phyloP scores from a whole-genome alignment of 371 early-diverging fungal genomes.

The Phascolomyces articulosus region DNA sequence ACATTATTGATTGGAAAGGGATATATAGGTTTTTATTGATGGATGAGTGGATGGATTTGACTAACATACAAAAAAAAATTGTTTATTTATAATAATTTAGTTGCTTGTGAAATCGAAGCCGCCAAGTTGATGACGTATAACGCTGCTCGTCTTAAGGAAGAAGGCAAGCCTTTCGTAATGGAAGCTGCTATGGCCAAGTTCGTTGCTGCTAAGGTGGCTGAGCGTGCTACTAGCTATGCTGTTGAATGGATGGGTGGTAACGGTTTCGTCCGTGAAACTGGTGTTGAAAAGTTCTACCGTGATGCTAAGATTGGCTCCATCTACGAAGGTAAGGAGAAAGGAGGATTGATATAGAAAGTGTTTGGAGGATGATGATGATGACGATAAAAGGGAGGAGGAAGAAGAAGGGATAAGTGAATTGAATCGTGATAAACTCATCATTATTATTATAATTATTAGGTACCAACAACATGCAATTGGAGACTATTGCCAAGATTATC shows the following conservation, averaged over 20 bases:
- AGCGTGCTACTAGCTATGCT: constrained; percentile 86
- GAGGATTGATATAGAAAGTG: not conserved
- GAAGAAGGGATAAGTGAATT: constrained; percentile 39
- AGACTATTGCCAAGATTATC: constrained; percentile 94
- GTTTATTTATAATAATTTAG: constrained; percentile 14
- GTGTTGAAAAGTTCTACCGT: constrained; percentile 95
- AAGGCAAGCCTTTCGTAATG: constrained; percentile 86
- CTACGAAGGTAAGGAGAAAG: constrained; percentile 62
- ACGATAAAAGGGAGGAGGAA: too few relatives aligned
- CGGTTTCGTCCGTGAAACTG: constrained; percentile 85
- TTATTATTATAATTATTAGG: constrained; percentile 51
- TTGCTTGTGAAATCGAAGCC: constrained; percentile 95
- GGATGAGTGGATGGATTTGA: not conserved
- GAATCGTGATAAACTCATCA: constrained; percentile 70
- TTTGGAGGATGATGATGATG: constrained; percentile 24
- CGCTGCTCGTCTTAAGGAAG: constrained; percentile 95
- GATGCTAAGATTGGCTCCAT: constrained; percentile 95
- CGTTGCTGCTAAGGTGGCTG: constrained; percentile 93
- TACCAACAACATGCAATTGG: constrained; percentile 96
- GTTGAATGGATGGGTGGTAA: constrained; percentile 98
- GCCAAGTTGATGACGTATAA: constrained; percentile 96
- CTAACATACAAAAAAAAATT: not conserved
- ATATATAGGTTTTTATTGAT: too few relatives aligned
- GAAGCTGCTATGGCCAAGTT: constrained; percentile 99
- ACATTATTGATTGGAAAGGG: too few relatives aligned